phyloP scores from a whole-genome alignment of 2,329 filamentous ascomycete genomes.

The Hansfordia pulvinata region DNA sequence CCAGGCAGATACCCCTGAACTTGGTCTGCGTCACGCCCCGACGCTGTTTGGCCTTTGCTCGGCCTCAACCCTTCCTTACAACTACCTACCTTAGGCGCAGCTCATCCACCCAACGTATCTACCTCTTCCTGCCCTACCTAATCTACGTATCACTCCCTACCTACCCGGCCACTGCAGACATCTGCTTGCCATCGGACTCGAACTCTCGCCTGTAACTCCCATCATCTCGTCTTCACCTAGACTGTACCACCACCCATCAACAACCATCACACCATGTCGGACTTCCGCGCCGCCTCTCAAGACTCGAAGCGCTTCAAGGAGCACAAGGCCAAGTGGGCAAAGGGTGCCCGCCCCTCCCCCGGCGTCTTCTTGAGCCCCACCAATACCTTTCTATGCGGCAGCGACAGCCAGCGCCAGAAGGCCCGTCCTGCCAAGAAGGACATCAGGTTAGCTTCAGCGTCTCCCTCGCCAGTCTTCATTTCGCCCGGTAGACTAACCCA shows the following conservation, averaged over 20 bases:
- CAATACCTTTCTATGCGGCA: slow-evolving; percentile 7
- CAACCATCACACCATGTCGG: slow-evolving; percentile 7
- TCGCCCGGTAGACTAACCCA: no score
- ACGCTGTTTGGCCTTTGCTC: no score
- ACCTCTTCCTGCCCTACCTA: no score
- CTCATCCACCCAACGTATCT: no score
- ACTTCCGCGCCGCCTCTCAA: slow-evolving; percentile 27
- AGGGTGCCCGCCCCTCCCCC: slow-evolving; percentile 18
- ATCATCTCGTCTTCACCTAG: slow-evolving; percentile 1
- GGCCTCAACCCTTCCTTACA: no score
- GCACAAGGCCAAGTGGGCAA: slow-evolving; percentile 25
- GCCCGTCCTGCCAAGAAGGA: slow-evolving; percentile 21
- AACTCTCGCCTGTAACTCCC: neutral
- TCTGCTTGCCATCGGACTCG: no score
- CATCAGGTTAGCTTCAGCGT: slow-evolving; percentile 7
- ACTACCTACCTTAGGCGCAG: no score
- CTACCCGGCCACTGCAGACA: no score
- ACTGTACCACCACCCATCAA: neutral
- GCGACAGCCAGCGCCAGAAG: slow-evolving; percentile 18
- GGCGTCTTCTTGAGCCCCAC: slow-evolving; percentile 9
- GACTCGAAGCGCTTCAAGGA: slow-evolving; percentile 31
- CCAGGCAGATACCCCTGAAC: no score
- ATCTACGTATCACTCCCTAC: no score
- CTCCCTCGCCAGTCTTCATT: neutral
- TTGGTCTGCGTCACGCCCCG: no score